A percentile compares a stretch with the other conserved stretches of the same genome.
Evolutionary conservation across 1,284 basidiomycete species (phyloP).

Genomic region (Baeospora myosura): DNA sequence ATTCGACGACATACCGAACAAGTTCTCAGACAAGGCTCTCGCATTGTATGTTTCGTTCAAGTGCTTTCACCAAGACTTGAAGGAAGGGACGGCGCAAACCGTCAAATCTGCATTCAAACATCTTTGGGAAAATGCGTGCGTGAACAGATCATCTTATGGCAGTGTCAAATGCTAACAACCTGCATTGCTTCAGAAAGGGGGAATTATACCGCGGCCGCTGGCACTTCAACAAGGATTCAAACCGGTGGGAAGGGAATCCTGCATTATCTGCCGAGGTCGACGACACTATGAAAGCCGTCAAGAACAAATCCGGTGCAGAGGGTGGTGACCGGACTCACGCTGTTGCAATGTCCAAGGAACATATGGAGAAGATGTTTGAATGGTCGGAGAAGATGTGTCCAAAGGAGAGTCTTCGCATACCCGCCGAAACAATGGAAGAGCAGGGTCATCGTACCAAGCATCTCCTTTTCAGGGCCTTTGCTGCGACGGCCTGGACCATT

Average conservation of each 20-base stretch:
- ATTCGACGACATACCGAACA: too few relatives aligned
- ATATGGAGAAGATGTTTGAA: not conserved
- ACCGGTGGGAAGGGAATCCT: not conserved
- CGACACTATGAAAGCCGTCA: not conserved
- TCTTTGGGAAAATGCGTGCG: too few relatives aligned
- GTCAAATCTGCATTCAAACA: too few relatives aligned
- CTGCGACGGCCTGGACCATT: not conserved
- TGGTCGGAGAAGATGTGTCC: slow-evolving; percentile 1
- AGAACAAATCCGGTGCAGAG: not conserved
- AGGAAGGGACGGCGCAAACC: too few relatives aligned
- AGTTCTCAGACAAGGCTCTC: too few relatives aligned
- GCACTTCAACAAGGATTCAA: not conserved
- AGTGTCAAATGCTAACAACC: too few relatives aligned
- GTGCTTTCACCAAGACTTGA: too few relatives aligned
- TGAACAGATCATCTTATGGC: too few relatives aligned
- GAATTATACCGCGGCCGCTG: slow-evolving; percentile 5
- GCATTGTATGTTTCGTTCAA: too few relatives aligned
- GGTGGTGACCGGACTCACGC: slow-evolving; percentile 3
- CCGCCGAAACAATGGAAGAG: not conserved
- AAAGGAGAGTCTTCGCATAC: not conserved
- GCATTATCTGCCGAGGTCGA: not conserved
- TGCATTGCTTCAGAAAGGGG: slow-evolving; percentile 3
- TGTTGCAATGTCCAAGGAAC: slow-evolving; percentile 3
- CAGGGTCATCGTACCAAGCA: not conserved
- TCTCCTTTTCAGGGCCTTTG: slow-evolving; percentile 1